These are phyloP conservation scores for Tilletiopsis washingtonensis DNA, from an alignment of 1,284 basidiomycete species.

Conservation along the genomic window DNA sequence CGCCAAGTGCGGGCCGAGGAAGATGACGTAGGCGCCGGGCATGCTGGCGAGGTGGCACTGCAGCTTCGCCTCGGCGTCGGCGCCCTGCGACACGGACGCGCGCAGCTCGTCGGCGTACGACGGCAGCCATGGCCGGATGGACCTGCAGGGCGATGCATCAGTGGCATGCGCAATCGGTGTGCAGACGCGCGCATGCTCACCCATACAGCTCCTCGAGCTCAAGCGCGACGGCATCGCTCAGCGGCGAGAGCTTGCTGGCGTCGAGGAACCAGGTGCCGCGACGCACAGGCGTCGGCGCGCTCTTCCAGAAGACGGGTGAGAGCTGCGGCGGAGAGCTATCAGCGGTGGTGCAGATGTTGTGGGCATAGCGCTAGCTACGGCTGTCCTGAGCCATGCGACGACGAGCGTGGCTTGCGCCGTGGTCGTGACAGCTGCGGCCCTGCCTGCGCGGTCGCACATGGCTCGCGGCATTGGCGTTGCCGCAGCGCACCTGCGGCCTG, in stretches of 20 bases:
- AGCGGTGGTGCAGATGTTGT: too few relatives aligned
- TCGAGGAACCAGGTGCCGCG: slow-evolving; percentile 55
- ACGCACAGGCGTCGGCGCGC: slow-evolving; percentile 51
- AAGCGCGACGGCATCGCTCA: slow-evolving; percentile 51
- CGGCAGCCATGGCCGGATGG: slow-evolving; percentile 44
- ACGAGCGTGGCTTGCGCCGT: too few relatives aligned
- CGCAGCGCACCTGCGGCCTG: too few relatives aligned
- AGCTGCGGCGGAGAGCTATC: slow-evolving; percentile 42
- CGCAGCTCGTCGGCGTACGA: slow-evolving; percentile 53
- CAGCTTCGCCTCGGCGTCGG: slow-evolving; percentile 54
- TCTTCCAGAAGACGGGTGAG: slow-evolving; percentile 55
- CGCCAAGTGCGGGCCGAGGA: slow-evolving; percentile 51
- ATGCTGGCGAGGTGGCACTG: slow-evolving; percentile 48
- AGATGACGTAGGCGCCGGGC: slow-evolving; percentile 50
- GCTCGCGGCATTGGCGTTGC: too few relatives aligned
- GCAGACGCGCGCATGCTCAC: slow-evolving; percentile 41
- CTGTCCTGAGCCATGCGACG: too few relatives aligned
- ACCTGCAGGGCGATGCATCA: slow-evolving; percentile 51
- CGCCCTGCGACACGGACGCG: slow-evolving; percentile 50
- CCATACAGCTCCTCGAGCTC: slow-evolving; percentile 50
- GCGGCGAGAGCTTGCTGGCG: slow-evolving; percentile 48
- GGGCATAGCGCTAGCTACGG: too few relatives aligned
- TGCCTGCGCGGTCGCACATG: too few relatives aligned
- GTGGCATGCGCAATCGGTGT: slow-evolving; percentile 53
- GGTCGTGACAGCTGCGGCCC: too few relatives aligned